Evolutionary conservation across 768 basidiomycete genomes (phyloP), one percentile per base, ranked within the genome.

Genomic region (Calvatia gigantea): DNA sequence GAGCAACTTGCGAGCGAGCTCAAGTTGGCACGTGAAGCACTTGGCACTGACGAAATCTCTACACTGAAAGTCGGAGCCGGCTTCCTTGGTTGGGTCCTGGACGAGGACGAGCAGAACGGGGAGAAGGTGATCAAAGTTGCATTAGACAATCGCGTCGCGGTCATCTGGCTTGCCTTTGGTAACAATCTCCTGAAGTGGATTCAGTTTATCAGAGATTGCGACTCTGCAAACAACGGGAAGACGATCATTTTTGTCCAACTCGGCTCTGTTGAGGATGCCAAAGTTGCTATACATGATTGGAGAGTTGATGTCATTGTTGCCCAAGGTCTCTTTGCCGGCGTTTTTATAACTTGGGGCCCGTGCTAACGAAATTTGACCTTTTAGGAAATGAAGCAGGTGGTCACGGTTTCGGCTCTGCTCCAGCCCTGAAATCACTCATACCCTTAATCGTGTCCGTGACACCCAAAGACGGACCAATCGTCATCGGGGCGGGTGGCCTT

Each of bases 301-400:
- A 80, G 83, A 60, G 83, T 75, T 5, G 91, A 94, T 65, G 80
- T 85, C 31, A 68, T 94, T 51, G 83, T 94, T 12, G 86, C 82
- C 2, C 91, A 94, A 82, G 89, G 91, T 88, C n/a, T n/a, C n/a
- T n/a, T 49, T 37, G 45, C 51, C 21, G 6, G 4, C 15, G 5
- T 21, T 44, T 44, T 53, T 23, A 3, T 33, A 19, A 7, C 31
- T 25, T 28, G 27, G 46, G 52, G 27, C 12, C 17, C 15, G 47
- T 49, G n/a, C 54, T 42, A 15, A 48, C 46, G 41, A 42, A 6
- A 19, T 39, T 50, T 35, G 37, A n/a, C 54, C 19, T 53, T 45
- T 53, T 64, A 92, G 91, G 91, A 4, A 81, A 75, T 56, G 91
- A 94, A 70, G 81, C 88, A 33, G 91, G 91, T 7, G 91, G 91